A percentile compares a stretch with the other conserved stretches of the same genome.
These are phyloP conservation scores for Puccinellia tenuiflora DNA, from an alignment of 176 grass and related monocot genomes.

Conservation along the genomic window DNA sequence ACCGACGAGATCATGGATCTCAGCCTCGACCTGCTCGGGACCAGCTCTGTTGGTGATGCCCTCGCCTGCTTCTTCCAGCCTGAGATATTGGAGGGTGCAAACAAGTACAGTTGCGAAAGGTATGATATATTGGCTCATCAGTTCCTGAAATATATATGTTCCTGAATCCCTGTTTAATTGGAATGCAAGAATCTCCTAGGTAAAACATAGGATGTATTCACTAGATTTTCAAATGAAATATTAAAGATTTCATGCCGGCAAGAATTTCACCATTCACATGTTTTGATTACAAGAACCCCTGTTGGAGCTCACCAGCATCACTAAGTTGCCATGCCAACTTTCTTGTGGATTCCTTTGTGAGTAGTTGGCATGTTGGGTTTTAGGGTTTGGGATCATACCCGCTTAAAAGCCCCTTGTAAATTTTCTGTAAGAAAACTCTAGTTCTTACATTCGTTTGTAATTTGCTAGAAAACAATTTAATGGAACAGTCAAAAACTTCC, in stretches of 20 bases:
- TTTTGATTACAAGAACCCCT: neutral
- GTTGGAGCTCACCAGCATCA: neutral
- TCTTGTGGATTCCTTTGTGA: neutral
- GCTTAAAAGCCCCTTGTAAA: neutral
- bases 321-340: neutral
- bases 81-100: conserved; percentile 86
- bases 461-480: neutral
- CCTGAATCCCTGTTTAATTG: neutral
- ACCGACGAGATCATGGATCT: conserved; percentile 97
- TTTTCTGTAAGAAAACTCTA: neutral
- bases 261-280: neutral
- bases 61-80: conserved; percentile 72
- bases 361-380: neutral
- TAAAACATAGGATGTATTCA: neutral
- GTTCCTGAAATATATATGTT: neutral
- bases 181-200: neutral
- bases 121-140: conserved; percentile 4
- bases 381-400: neutral
- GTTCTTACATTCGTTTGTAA: neutral
- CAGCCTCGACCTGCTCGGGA: conserved; percentile 75
- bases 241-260: neutral
- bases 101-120: conserved; percentile 91
- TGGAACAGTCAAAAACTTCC: neutral
- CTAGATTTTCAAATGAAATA: conserved; percentile 3
- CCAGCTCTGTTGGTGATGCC: conserved; percentile 75